Base-by-base conservation (phyloP, 2,329 filamentous ascomycete genomes). In the Cordyceps farinosa region DNA sequence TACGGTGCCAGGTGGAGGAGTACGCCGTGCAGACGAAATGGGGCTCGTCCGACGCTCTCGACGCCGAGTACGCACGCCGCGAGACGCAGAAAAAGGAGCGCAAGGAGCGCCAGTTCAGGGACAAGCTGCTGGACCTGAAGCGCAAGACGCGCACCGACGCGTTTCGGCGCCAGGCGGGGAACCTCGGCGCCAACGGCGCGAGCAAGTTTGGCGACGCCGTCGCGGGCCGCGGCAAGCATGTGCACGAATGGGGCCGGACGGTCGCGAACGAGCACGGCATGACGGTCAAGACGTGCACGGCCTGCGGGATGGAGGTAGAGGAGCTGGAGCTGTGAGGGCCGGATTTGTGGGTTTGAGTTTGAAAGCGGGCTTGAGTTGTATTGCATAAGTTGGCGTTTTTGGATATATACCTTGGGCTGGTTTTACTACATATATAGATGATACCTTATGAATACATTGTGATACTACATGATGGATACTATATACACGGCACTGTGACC, bases 101-200 rank as follows among this genome's bases (percentile, higher is more conserved):
- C 59, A 96, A 96, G 72, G 93, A 97, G 74, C 87, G 88, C 70
- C 96, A 97, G 75, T 98, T 98, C 77, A 92, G 91, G 72, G 88
- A 87, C 64, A 96, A 96, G 78, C 80, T 99, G 40, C 82, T 90
- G 6, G 93, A 98, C 60, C 74, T 99, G 66, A 99, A 98, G 82
- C 93, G 94, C 77, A 88, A 93, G 74, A 99, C 95, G 13, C 82
- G 92, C 52, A 93, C 96, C 0, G 95, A 98, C 69, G 91, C 93
- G 0, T 96, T 94, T 70, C 86, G 92, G 62, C 80, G 93, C 56
- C 88, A 88, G 69, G 83, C 86, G 61, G 84, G 84, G 62, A 81
- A 82, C 2, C 79, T 87, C 66, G 83, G 83, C 66, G 81, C 83
- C 13, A 76, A 74, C 1, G 80, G 76, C 27, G 81, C 82, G 13